These are phyloP conservation scores for Cyclostephanos tholiformis DNA, from an alignment of 108 stramenopile species.

Conservation along the genomic window DNA sequence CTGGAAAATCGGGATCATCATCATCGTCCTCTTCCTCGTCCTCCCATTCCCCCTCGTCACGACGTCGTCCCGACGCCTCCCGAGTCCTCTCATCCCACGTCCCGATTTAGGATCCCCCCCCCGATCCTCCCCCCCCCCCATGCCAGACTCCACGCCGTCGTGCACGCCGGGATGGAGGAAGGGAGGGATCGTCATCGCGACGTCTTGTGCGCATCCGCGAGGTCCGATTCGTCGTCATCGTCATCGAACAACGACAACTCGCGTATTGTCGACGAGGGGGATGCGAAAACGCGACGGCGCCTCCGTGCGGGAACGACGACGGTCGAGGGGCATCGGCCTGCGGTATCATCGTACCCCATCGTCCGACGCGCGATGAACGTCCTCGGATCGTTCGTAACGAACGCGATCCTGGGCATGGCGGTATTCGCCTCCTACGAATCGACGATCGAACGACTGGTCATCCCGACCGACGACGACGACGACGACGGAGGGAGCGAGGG, in stretches of 20 bases:
- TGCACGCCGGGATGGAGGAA: too few species aligned
- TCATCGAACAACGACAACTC: too few species aligned
- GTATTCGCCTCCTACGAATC: conserved; percentile 69
- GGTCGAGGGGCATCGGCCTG: neutral
- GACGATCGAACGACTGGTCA: conserved; percentile 36
- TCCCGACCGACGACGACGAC: neutral
- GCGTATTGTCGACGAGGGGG: too few species aligned
- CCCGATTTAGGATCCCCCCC: too few species aligned
- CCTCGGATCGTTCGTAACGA: conserved; percentile 45
- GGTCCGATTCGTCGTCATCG: too few species aligned
- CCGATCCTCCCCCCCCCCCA: too few species aligned
- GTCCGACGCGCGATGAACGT: conserved; percentile 16
- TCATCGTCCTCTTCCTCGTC: neutral
- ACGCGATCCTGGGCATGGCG: conserved; percentile 67
- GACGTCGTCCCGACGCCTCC: too few species aligned
- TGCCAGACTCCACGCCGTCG: too few species aligned
- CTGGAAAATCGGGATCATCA: conserved; percentile 19
- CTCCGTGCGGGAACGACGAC: too few species aligned
- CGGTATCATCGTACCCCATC: conserved; percentile 8
- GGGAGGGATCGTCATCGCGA: too few species aligned
- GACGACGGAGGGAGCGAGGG: neutral
- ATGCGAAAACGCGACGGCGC: too few species aligned
- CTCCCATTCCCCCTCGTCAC: neutral
- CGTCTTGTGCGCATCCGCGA: too few species aligned
- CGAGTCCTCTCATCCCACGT: neutral